Percentiles rank a stretch among this genome's conserved stretches.
phyloP scores from a whole-genome alignment of 2,329 filamentous ascomycete species.

The Colletotrichum shisoi region DNA sequence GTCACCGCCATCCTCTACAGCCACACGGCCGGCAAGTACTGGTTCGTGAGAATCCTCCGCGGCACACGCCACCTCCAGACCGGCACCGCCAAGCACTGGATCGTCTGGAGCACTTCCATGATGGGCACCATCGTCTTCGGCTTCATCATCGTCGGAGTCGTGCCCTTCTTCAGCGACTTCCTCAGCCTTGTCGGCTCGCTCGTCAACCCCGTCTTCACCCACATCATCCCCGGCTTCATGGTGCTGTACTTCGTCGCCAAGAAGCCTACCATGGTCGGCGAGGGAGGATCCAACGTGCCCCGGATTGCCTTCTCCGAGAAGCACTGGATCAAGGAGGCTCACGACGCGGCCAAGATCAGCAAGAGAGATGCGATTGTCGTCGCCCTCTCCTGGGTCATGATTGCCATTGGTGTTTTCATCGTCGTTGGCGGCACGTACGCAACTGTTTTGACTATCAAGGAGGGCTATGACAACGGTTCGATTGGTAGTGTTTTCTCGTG shows the following conservation, averaged over 20 bases:
- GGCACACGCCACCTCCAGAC: conserved; percentile 56
- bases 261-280: background rate
- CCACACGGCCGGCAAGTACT: conserved; percentile 60
- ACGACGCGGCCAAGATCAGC: conserved; percentile 11
- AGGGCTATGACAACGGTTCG: conserved; percentile 41
- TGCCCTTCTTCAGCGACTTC: conserved; percentile 63
- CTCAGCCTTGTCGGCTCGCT: conserved; percentile 55
- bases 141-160: conserved; percentile 54
- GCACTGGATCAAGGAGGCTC: conserved; percentile 9
- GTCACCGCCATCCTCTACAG: conserved; percentile 59
- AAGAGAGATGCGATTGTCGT: background rate
- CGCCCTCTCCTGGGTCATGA: no score
- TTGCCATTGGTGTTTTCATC: no score
- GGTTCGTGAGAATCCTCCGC: conserved; percentile 60
- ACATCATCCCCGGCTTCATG: conserved; percentile 44
- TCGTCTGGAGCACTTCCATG: conserved; percentile 56
- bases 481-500: conserved; percentile 44
- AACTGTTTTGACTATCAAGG: conserved; percentile 42
- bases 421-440: conserved; percentile 41
- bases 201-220: conserved; percentile 46
- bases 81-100: conserved; percentile 57
- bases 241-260: conserved; percentile 43
- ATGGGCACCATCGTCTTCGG: conserved; percentile 55
- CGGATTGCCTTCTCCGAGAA: background rate
- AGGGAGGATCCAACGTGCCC: conserved; percentile 17